Base-by-base conservation (phyloP, 2,329 filamentous ascomycete species). In the Trematosphaeria pertusa region DNA sequence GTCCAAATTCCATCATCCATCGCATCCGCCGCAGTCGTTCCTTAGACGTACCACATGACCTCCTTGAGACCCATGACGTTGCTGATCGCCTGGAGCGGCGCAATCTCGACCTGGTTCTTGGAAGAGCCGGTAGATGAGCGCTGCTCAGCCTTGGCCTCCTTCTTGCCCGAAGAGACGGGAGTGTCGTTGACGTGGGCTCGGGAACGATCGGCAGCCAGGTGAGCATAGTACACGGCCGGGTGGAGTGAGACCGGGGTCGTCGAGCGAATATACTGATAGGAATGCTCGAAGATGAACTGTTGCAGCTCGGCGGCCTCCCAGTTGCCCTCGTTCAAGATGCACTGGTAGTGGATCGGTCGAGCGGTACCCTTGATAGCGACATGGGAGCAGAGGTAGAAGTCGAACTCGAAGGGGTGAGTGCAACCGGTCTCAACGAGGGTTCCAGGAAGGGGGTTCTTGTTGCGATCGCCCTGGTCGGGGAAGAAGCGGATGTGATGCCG, bases 401-500 rank as follows among this genome's bases (percentile, higher is more conserved):
- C 94, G 68, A 88, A 95, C 68, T 96, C 89, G 64, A 88, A 89
- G 0, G 94, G 91, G 62, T 93, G 89, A 0, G 91, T 97, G n/a
- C 95, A 86, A 48, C 96, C 93, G 24, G 80, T 81, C 72, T 97
- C 93, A 4, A 99, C 86, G 1, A 99, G 69, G 0, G 89, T 96
- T 3, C 94, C 95, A 0, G 93, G 93, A 0, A 93, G 71, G 1
- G 91, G 82, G 64, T 97, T 99, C 26, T 79, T 82, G 56, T 96
- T 95, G 37, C 80, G 80, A 65, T 99, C 94, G 5, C 75, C 80
- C 10, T 77, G 72, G 37, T 83, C 80, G 0, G 94, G 93, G 76
- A 97, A 97, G 70, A 96, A 91, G 12, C 94, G 88, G 42, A 96
- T 86, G 63, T 97, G 93, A 59, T 99, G 94, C 3, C 94, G 88